Base-by-base conservation (phyloP, 208 protist genomes). In the Acanthamoeba castellanii region DNA sequence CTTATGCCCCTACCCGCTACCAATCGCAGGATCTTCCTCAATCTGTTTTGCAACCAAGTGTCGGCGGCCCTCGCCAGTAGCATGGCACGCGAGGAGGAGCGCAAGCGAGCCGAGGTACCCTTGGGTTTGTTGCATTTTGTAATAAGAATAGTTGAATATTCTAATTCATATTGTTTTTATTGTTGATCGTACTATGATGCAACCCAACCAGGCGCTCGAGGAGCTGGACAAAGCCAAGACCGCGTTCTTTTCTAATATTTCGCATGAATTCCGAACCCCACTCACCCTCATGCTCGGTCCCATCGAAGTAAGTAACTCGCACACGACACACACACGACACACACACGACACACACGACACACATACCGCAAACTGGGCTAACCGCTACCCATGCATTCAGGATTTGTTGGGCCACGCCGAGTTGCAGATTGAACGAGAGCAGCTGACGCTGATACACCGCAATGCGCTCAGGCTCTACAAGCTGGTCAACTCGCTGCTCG, bases 251-350 rank as follows among this genome's bases (percentile, higher is more conserved):
- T 95, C 57, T 0, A 95, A 95, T 52, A 95, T 95, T n/a, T 95
- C 91, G 22, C 94, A 95, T 20, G 94, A 95, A 20, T 95, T 95
- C n/a, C 37, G 94, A 6, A 95, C 94, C 32, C 94, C 94, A 6
- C 92, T 95, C 32, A 95, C 94, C 13, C 94, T 95, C 30, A 95
- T 95, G 61, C 64, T 95, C 20, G 94, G 91, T 4, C 94, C 94
- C 5, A 55, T 95, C 16, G 94, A 76, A 37, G 94, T 68, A 34
- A 18, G 37, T 2, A 5, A 25, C 50, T 11, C 50, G 16, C 50
- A 20, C 50, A 11, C 50, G 50, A 88, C 47, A 25, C n/a, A 6
- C n/a, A 27, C 42, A 9, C 30, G 14, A 4, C 5, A 5, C 45
- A 42, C 37, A 42, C 37, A 42, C 37, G 37, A 42, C 1, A 42